Percentiles rank a stretch among this genome's conserved stretches.
These are phyloP conservation scores for Peronospora belbahrii DNA, from an alignment of 352 stramenopile genomes.

Conservation along the genomic window DNA sequence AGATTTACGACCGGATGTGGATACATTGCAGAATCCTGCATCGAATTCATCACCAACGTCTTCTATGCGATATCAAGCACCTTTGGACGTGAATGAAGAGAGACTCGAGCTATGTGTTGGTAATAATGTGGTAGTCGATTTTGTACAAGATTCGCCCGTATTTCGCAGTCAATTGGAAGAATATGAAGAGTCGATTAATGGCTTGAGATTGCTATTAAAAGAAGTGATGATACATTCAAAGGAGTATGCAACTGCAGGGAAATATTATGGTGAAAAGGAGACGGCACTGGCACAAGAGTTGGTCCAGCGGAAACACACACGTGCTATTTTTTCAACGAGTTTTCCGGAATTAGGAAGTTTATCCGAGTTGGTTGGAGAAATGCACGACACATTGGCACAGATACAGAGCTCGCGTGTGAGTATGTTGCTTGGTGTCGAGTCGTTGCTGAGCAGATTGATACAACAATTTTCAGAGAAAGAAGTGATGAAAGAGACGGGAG, in stretches of 20 bases:
- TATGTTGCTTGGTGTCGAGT: conserved; percentile 76
- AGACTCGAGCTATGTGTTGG: conserved; percentile 31
- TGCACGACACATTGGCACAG: conserved; percentile 75
- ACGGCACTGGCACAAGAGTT: conserved; percentile 64
- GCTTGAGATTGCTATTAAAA: conserved; percentile 53
- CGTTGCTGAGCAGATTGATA: conserved; percentile 59
- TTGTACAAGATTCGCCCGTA: conserved; percentile 82
- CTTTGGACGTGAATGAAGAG: conserved; percentile 11
- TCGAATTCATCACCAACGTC: too few species aligned
- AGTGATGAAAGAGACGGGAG: conserved; percentile 53
- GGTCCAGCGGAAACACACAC: conserved; percentile 65
- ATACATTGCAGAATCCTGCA: too few species aligned
- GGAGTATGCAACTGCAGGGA: conserved; percentile 63
- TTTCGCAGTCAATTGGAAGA: conserved; percentile 72
- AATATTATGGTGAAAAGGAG: conserved; percentile 61
- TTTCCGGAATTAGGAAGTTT: conserved; percentile 60
- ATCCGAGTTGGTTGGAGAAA: conserved; percentile 72
- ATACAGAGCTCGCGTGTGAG: conserved; percentile 78
- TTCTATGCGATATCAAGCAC: not conserved
- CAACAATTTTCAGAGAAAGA: conserved; percentile 66
- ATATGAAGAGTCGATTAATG: conserved; percentile 69
- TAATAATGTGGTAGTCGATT: conserved; percentile 81
- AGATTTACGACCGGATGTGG: conserved; percentile 1
- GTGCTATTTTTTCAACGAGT: conserved; percentile 82
- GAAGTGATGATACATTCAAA: conserved; percentile 67